phyloP scores from a whole-genome alignment of 2,329 filamentous ascomycete species.

The Pseudogymnoascus sp. region DNA sequence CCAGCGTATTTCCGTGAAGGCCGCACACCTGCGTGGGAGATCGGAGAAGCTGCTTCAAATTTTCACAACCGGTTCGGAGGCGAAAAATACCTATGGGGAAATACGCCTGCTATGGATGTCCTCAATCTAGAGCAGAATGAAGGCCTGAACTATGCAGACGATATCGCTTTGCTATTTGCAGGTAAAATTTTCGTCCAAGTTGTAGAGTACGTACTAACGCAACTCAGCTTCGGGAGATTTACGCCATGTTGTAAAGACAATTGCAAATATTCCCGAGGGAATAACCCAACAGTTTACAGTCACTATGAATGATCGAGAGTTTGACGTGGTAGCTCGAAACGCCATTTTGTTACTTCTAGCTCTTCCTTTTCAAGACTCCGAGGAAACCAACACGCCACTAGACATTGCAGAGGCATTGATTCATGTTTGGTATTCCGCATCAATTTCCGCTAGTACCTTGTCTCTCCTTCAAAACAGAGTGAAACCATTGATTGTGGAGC shows the following conservation, averaged over 20 bases:
- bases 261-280: constrained; percentile 15
- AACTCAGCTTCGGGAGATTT: constrained; percentile 20
- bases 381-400: not conserved
- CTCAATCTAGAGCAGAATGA: constrained; percentile 18
- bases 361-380: constrained; percentile 12
- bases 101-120: constrained; percentile 20
- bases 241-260: constrained; percentile 19
- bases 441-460: not conserved
- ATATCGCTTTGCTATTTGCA: constrained; percentile 19
- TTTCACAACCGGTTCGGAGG: constrained; percentile 14
- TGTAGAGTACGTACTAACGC: not conserved
- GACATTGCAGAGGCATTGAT: constrained; percentile 12
- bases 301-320: constrained; percentile 20
- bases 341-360: constrained; percentile 19
- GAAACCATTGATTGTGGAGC: constrained; percentile 14
- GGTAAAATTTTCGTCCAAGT: constrained; percentile 14
- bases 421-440: constrained; percentile 19
- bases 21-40: constrained; percentile 14
- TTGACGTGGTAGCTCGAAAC: constrained; percentile 21
- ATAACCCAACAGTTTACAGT: constrained; percentile 13
- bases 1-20: constrained; percentile 17
- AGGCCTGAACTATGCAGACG: constrained; percentile 16
- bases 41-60: not conserved
- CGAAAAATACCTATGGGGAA: constrained; percentile 20
- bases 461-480: constrained; percentile 11